Percentiles rank a stretch among this genome's conserved stretches.
These are phyloP conservation scores for Fusarium pseudoanthophilum DNA, from an alignment of 2,329 filamentous ascomycete species.

Conservation along the genomic window DNA sequence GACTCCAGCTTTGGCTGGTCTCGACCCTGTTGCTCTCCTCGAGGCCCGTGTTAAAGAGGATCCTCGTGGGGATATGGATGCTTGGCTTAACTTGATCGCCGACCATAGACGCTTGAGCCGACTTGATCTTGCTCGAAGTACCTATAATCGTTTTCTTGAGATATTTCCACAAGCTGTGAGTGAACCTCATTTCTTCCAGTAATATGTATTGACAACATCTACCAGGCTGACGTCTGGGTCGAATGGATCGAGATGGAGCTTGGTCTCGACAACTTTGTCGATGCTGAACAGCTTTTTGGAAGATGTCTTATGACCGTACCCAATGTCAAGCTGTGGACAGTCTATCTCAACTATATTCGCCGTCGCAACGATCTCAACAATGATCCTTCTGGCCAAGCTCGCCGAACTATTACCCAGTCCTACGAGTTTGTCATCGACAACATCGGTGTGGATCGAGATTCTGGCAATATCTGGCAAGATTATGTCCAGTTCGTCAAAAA, in stretches of 20 bases:
- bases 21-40: constrained; percentile 80
- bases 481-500: constrained; percentile 94
- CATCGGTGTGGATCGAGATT: constrained; percentile 90
- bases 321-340: constrained; percentile 88
- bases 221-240: constrained; percentile 91
- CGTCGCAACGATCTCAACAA: constrained; percentile 85
- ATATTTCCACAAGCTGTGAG: constrained; percentile 92
- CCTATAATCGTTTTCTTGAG: constrained; percentile 87
- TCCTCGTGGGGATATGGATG: constrained; percentile 89
- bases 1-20: constrained; percentile 54
- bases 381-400: constrained; percentile 80
- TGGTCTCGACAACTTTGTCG: constrained; percentile 81
- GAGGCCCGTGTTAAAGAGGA: constrained; percentile 94
- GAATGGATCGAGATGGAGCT: constrained; percentile 91
- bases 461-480: constrained; percentile 90
- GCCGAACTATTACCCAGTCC: constrained; percentile 81
- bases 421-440: constrained; percentile 94
- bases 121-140: constrained; percentile 80
- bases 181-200: constrained; percentile 40
- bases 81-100: constrained; percentile 88
- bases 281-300: constrained; percentile 85
- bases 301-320: constrained; percentile 81
- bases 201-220: constrained; percentile 43
- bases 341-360: constrained; percentile 95
- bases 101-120: constrained; percentile 86